Evolutionary conservation across 129 eudicot genomes (phyloP).

Genomic region (Rutidosis leptorrhynchoides): DNA sequence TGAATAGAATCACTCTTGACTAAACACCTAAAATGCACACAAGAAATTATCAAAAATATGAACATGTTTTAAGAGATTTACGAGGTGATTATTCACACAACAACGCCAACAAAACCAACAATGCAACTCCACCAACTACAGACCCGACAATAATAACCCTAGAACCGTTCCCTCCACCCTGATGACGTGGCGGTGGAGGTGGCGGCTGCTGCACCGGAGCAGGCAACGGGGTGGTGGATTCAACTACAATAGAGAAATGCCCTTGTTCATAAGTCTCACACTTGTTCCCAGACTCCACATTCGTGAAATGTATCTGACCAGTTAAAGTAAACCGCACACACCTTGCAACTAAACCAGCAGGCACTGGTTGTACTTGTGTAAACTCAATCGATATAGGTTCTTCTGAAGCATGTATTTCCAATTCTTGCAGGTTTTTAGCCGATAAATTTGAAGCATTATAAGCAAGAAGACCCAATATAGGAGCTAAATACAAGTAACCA

Average conservation of each 20-base stretch:
- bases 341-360: conserved; percentile 41
- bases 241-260: conserved; percentile 77
- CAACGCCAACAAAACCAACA: conserved; percentile 55
- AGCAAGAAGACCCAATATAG: conserved; percentile 81
- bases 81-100: conserved; percentile 57
- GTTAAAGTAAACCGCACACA: conserved; percentile 61
- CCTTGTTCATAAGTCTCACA: conserved; percentile 65
- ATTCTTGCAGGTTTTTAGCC: conserved; percentile 45
- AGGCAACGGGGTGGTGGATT: conserved; percentile 55
- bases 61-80: conserved; percentile 39
- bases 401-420: conserved; percentile 49
- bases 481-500: conserved; percentile 58
- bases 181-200: conserved; percentile 21
- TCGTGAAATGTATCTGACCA: conserved; percentile 54
- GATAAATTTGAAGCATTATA: conserved; percentile 67
- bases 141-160: conserved; percentile 63
- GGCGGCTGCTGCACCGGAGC: conserved; percentile 33
- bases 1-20: conserved; percentile 45
- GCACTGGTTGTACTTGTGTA: conserved; percentile 33
- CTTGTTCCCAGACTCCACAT: conserved; percentile 45
- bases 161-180: conserved; percentile 34
- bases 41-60: conserved; percentile 50
- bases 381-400: conserved; percentile 63
- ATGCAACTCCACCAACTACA: conserved; percentile 54
- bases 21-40: conserved; percentile 54